Percentiles rank a stretch among this genome's conserved stretches.
phyloP scores from a whole-genome alignment of 306 rosid genomes.

The Cercis canadensis region DNA sequence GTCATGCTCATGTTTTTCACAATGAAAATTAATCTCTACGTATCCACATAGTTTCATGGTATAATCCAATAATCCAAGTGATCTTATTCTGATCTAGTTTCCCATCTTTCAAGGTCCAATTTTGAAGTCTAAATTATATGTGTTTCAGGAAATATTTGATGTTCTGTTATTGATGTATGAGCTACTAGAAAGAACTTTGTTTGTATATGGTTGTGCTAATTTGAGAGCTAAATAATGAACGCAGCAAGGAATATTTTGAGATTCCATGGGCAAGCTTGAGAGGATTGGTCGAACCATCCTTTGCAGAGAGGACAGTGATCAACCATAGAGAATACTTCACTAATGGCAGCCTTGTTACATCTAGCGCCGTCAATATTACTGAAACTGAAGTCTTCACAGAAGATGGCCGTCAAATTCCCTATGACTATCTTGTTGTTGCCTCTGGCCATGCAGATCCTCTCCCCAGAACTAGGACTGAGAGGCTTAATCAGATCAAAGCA shows the following conservation, averaged over 20 bases:
- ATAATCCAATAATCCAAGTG: too few relatives aligned
- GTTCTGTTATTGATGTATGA: too few relatives aligned
- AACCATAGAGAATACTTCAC: slow-evolving; percentile 79
- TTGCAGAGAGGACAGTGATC: slow-evolving; percentile 71
- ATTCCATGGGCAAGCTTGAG: slow-evolving; percentile 88
- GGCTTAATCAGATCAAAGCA: slow-evolving; percentile 61
- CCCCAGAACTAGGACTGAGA: slow-evolving; percentile 62
- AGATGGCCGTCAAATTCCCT: slow-evolving; percentile 61
- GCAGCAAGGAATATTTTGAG: slow-evolving; percentile 92
- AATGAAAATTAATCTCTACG: too few relatives aligned
- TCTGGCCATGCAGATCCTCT: slow-evolving; percentile 65
- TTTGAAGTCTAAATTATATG: background rate
- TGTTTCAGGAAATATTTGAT: too few relatives aligned
- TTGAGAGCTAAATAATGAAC: slow-evolving; percentile 13
- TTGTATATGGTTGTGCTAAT: slow-evolving; percentile 9
- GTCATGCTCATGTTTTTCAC: too few relatives aligned
- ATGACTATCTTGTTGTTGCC: slow-evolving; percentile 82
- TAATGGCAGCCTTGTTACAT: slow-evolving; percentile 61
- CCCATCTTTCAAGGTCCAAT: background rate
- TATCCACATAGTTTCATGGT: too few relatives aligned
- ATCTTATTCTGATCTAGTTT: too few relatives aligned
- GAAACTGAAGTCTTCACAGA: slow-evolving; percentile 74
- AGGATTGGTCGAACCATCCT: slow-evolving; percentile 81
- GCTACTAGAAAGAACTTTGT: background rate
- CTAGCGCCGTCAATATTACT: slow-evolving; percentile 59